A percentile compares a stretch with the other conserved stretches of the same genome.
Evolutionary conservation across 495 filamentous ascomycete genomes (phyloP).

Genomic region (Penicillium goetzii): DNA sequence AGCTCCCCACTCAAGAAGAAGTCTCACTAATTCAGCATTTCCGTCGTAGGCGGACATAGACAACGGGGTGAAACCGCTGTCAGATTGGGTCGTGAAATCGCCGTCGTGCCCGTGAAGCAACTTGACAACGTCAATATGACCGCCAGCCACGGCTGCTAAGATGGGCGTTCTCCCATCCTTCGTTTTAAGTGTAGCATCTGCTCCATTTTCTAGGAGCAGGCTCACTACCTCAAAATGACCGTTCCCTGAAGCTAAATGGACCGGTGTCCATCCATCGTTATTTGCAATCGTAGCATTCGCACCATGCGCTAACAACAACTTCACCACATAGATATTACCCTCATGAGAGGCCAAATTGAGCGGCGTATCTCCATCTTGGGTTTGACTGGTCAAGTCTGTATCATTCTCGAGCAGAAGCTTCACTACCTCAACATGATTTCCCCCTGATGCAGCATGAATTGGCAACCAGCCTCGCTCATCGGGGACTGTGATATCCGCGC

Average conservation of each 20-base stretch:
- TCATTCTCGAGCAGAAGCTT: background rate
- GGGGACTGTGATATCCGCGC: background rate
- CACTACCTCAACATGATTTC: background rate
- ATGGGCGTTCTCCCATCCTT: background rate
- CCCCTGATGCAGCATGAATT: background rate
- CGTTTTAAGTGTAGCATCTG: background rate
- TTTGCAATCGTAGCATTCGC: background rate
- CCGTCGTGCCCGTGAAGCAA: background rate
- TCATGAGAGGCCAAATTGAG: background rate
- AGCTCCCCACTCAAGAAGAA: background rate
- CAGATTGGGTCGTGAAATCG: background rate
- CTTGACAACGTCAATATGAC: background rate
- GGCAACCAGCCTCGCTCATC: background rate
- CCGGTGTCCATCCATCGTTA: background rate
- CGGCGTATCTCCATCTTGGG: background rate
- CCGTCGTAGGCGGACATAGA: background rate
- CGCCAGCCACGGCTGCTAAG: background rate
- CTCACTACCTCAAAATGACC: background rate
- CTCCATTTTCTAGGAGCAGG: background rate
- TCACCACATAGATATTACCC: background rate
- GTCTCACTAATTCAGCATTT: background rate
- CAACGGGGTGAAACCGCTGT: background rate
- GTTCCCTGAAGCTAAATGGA: background rate
- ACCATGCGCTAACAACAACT: background rate
- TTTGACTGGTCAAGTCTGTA: background rate